Conservation (phyloP, 2,329 filamentous ascomycete genomes). For the Aspergillus clavatus region DNA sequence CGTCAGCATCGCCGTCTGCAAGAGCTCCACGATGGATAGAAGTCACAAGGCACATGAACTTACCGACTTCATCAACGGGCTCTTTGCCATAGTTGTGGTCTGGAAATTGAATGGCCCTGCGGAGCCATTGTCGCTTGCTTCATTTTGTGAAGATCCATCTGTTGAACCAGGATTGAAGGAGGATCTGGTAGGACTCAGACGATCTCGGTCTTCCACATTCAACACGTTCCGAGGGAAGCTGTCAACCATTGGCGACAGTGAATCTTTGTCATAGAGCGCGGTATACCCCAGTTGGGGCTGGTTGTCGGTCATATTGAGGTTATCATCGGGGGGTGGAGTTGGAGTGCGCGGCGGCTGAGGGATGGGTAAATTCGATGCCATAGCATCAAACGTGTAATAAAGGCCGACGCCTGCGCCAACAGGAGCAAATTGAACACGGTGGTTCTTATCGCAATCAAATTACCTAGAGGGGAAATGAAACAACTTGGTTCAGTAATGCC, state of each 20-base stretch:
- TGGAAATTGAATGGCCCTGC: slow-evolving; percentile 85
- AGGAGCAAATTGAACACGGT: neutral
- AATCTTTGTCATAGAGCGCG: slow-evolving; percentile 39
- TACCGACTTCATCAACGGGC: slow-evolving; percentile 69
- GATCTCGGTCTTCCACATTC: slow-evolving; percentile 20
- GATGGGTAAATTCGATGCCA: slow-evolving; percentile 57
- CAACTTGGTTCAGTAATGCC: neutral
- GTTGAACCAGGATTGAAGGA: slow-evolving; percentile 33
- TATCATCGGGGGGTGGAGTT: slow-evolving; percentile 57
- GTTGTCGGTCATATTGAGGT: slow-evolving; percentile 20
- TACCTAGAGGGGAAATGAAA: neutral
- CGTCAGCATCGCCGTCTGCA: slow-evolving; percentile 10
- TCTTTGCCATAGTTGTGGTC: slow-evolving; percentile 69
- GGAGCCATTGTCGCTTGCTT: slow-evolving; percentile 31
- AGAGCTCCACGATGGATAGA: neutral
- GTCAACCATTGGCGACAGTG: slow-evolving; percentile 46
- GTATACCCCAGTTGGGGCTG: slow-evolving; percentile 23
- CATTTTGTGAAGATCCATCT: slow-evolving; percentile 26
- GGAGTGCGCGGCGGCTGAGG: slow-evolving; percentile 60
- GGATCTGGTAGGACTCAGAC: slow-evolving; percentile 31
- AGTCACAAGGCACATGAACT: slow-evolving; percentile 15
- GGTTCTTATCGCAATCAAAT: neutral
- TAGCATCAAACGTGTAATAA: slow-evolving; percentile 27
- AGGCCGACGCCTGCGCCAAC: neutral
- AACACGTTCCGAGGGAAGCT: slow-evolving; percentile 23